Conservation (phyloP, 1,284 basidiomycete genomes). For the Ceratobasidium sp. region DNA sequence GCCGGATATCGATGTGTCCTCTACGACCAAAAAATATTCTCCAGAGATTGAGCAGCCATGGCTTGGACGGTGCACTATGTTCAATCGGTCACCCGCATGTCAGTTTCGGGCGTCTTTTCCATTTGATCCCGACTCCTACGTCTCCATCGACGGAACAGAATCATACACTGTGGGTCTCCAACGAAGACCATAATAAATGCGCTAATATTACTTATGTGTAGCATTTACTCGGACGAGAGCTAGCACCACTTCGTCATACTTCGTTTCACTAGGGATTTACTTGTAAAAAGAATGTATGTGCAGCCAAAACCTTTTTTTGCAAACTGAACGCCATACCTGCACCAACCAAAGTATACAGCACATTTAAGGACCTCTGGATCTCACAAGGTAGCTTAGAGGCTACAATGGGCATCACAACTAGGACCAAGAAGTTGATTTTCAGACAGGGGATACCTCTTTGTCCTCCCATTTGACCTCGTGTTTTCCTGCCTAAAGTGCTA, state of each 20-base stretch:
- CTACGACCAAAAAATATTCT: background rate
- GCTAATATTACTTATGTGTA: background rate
- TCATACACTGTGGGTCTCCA: slow-evolving; percentile 6
- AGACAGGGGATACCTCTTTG: too few species aligned
- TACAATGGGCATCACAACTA: too few species aligned
- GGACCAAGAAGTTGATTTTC: too few species aligned
- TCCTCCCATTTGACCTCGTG: too few species aligned
- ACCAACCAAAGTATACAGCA: too few species aligned
- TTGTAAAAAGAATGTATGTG: too few species aligned
- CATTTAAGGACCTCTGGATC: too few species aligned
- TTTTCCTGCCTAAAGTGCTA: too few species aligned
- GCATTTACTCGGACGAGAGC: slow-evolving; percentile 12
- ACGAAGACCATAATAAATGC: background rate
- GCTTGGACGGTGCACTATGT: slow-evolving; percentile 34
- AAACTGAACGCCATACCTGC: too few species aligned
- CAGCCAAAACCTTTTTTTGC: too few species aligned
- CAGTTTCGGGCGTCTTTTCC: slow-evolving; percentile 23
- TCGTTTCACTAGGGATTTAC: too few species aligned
- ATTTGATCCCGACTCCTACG: slow-evolving; percentile 38
- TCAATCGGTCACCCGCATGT: slow-evolving; percentile 37
- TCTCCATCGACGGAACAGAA: slow-evolving; percentile 24
- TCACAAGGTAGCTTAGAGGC: too few species aligned
- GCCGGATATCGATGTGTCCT: slow-evolving; percentile 12
- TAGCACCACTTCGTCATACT: slow-evolving; percentile 2
- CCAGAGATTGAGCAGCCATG: slow-evolving; percentile 12